These are phyloP conservation scores for Mycena sp. DNA, from an alignment of 1,284 basidiomycete species.

Conservation along the genomic window DNA sequence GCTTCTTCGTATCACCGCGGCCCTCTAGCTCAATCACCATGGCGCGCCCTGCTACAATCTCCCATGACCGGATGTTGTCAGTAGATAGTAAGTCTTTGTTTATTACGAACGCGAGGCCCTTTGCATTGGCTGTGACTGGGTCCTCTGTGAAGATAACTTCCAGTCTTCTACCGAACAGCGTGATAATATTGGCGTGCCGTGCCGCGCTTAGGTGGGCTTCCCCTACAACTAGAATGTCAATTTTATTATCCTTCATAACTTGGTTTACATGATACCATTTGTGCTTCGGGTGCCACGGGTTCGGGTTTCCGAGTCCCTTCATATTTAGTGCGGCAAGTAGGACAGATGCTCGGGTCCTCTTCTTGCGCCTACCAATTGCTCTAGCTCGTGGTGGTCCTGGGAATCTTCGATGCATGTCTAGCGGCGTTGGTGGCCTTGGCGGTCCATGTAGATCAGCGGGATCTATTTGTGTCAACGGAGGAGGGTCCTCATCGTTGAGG, in stretches of 20 bases:
- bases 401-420: neutral
- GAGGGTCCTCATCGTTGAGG: too few relatives aligned
- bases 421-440: neutral
- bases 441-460: neutral
- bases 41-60: slow-evolving; percentile 30
- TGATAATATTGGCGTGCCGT: neutral
- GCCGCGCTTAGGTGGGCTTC: slow-evolving; percentile 22
- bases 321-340: slow-evolving; percentile 19
- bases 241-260: slow-evolving; percentile 15
- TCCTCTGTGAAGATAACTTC: slow-evolving; percentile 11
- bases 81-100: slow-evolving; percentile 16
- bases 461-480: neutral
- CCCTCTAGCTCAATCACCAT: slow-evolving; percentile 26
- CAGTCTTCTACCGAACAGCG: slow-evolving; percentile 6
- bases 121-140: neutral
- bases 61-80: neutral
- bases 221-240: slow-evolving; percentile 12
- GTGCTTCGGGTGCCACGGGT: neutral
- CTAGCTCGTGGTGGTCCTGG: neutral
- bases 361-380: neutral
- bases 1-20: slow-evolving; percentile 5
- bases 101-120: slow-evolving; percentile 20
- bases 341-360: slow-evolving; percentile 15
- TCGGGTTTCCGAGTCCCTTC: slow-evolving; percentile 3
- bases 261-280: slow-evolving; percentile 25